Percentiles rank a stretch among this genome's conserved stretches.
These are phyloP conservation scores for Spiraea crenata DNA, from an alignment of 331 rosid species.

Conservation along the genomic window DNA sequence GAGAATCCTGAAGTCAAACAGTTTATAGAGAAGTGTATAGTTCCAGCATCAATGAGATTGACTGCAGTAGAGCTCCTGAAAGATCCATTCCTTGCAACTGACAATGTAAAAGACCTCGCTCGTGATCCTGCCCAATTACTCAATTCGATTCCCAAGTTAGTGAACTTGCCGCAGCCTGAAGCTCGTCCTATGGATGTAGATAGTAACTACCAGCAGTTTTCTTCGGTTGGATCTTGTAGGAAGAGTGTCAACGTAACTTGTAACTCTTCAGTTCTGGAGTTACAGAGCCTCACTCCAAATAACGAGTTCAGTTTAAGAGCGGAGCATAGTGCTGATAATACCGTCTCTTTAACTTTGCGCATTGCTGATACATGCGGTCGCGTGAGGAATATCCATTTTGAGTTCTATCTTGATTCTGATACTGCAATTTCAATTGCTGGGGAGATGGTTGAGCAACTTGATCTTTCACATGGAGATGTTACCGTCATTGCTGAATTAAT, in stretches of 20 bases:
- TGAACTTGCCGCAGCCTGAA: conserved; percentile 33
- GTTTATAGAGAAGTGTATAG: conserved; percentile 87
- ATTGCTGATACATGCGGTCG: conserved; percentile 59
- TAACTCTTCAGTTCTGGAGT: conserved; percentile 38
- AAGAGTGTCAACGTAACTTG: conserved; percentile 34
- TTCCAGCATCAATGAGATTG: conserved; percentile 64
- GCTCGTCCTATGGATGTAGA: conserved; percentile 63
- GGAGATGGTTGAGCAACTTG: conserved; percentile 92
- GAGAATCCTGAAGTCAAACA: conserved; percentile 58
- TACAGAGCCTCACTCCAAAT: conserved; percentile 38
- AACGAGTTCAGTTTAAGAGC: conserved; percentile 65
- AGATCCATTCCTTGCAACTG: conserved; percentile 76
- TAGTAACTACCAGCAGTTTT: conserved; percentile 36
- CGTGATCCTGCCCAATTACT: conserved; percentile 21
- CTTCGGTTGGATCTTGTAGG: conserved; percentile 32
- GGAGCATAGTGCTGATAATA: conserved; percentile 44
- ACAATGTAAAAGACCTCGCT: conserved; percentile 32
- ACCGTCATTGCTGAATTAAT: conserved; percentile 62
- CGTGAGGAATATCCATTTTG: conserved; percentile 72
- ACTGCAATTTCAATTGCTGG: conserved; percentile 71
- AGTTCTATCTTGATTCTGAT: conserved; percentile 68
- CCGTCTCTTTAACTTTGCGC: conserved; percentile 51
- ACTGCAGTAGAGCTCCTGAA: conserved; percentile 74
- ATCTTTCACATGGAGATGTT: conserved; percentile 53
- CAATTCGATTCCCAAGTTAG: conserved; percentile 23